Conservation (phyloP, 768 basidiomycete genomes). For the Termitomyces sp. region DNA sequence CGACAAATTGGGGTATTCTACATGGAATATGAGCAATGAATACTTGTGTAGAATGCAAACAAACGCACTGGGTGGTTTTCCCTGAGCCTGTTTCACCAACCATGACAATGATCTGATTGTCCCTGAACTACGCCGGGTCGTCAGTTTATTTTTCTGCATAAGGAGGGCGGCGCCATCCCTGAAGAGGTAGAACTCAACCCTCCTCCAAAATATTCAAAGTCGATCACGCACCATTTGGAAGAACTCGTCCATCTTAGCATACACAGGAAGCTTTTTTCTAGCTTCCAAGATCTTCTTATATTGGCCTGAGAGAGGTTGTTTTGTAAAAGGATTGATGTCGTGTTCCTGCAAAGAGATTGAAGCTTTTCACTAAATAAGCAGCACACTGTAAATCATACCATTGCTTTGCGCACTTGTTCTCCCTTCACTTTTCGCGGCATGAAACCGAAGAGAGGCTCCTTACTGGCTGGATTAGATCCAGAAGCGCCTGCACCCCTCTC, state of each 20-base stretch:
- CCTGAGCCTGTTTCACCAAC: conserved; percentile 95
- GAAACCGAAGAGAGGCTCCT: conserved; percentile 72
- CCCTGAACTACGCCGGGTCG: conserved; percentile 50
- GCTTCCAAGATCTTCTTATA: conserved; percentile 86
- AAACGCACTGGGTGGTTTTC: conserved; percentile 89
- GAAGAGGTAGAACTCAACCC: conserved; percentile 44
- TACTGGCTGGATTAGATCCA: conserved; percentile 19
- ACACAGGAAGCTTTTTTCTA: conserved; percentile 90
- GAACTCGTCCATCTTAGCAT: conserved; percentile 90
- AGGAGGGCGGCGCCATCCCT: conserved; percentile 37
- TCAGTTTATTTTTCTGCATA: conserved; percentile 26
- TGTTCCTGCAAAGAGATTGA: conserved; percentile 51
- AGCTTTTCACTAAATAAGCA: background rate
- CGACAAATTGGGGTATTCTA: conserved; percentile 94
- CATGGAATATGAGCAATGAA: conserved; percentile 13
- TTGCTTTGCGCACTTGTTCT: conserved; percentile 61
- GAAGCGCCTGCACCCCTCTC: conserved; percentile 32
- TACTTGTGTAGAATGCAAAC: background rate
- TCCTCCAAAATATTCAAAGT: conserved; percentile 30
- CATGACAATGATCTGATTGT: conserved; percentile 86
- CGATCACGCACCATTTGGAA: conserved; percentile 70
- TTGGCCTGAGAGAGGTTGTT: conserved; percentile 66
- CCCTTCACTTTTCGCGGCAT: conserved; percentile 67
- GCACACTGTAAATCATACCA: conserved; percentile 48
- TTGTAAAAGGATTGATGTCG: conserved; percentile 87